Evolutionary conservation across 2,329 filamentous ascomycete species (phyloP).

Genomic region (Tolypocladium ovalisporum): DNA sequence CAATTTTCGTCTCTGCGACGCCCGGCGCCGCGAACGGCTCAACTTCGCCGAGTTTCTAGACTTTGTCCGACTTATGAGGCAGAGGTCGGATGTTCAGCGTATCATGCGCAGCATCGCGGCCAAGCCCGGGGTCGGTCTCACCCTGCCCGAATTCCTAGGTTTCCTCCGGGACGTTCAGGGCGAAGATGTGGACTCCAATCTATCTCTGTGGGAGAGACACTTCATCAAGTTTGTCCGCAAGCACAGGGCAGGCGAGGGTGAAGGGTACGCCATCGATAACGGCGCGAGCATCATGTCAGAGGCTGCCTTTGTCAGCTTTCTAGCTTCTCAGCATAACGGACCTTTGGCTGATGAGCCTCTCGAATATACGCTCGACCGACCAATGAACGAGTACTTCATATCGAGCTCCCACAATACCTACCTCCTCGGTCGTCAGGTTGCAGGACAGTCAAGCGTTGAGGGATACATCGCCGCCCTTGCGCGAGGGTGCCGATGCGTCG

Average conservation of each 20-base stretch:
- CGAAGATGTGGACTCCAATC: conserved; percentile 61
- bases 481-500: conserved; percentile 85
- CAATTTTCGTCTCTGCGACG: conserved; percentile 65
- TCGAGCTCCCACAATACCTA: conserved; percentile 99
- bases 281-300: conserved; percentile 56
- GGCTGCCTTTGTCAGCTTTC: conserved; percentile 65
- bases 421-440: conserved; percentile 80
- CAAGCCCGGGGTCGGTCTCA: conserved; percentile 54
- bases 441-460: conserved; percentile 83
- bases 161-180: conserved; percentile 68
- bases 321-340: conserved; percentile 64
- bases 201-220: conserved; percentile 54
- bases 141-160: conserved; percentile 58
- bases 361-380: conserved; percentile 60
- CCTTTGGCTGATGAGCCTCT: conserved; percentile 51
- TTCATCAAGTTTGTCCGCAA: conserved; percentile 62
- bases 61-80: conserved; percentile 75
- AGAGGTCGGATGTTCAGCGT: conserved; percentile 66
- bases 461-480: conserved; percentile 85
- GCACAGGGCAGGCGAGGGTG: conserved; percentile 35
- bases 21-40: conserved; percentile 51
- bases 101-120: conserved; percentile 56
- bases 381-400: conserved; percentile 94
- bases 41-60: conserved; percentile 72
- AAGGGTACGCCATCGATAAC: conserved; percentile 31